These are phyloP conservation scores for Paxillus rubicundulus DNA, from an alignment of 768 basidiomycete species.

Conservation along the genomic window DNA sequence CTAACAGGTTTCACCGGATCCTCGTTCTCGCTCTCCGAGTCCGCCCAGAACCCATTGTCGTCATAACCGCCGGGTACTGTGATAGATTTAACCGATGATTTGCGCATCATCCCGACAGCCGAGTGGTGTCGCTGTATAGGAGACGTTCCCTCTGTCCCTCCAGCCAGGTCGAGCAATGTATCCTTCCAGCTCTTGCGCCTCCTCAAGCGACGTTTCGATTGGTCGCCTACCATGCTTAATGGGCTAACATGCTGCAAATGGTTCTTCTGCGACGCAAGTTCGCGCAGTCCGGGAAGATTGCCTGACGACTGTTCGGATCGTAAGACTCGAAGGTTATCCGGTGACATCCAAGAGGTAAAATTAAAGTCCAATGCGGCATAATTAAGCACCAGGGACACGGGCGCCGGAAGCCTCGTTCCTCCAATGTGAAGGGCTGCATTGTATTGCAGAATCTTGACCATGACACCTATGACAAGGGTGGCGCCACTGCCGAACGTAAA, in stretches of 20 bases:
- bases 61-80: constrained; percentile 22
- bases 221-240: constrained; percentile 84
- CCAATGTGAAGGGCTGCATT: constrained; percentile 31
- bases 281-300: constrained; percentile 69
- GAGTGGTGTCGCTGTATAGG: constrained; percentile 17
- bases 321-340: constrained; percentile 76
- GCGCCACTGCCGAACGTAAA: constrained; percentile 62
- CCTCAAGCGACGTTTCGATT: constrained; percentile 43
- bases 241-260: constrained; percentile 90
- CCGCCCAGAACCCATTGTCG: constrained; percentile 52
- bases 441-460: constrained; percentile 81
- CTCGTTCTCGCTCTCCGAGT: constrained; percentile 49
- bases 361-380: constrained; percentile 97
- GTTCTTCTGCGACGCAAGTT: constrained; percentile 75
- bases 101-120: constrained; percentile 25
- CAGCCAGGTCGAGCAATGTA: constrained; percentile 45
- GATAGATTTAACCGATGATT: constrained; percentile 27
- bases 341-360: constrained; percentile 96
- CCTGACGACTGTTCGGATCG: constrained; percentile 85
- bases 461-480: constrained; percentile 78
- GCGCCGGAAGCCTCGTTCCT: constrained; percentile 56
- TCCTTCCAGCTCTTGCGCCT: constrained; percentile 61
- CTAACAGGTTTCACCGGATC: constrained; percentile 43
- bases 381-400: constrained; percentile 80
- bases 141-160: constrained; percentile 35